Evolutionary conservation across 140 eudicot species (phyloP).

Genomic region (Ambrosia hybrid): DNA sequence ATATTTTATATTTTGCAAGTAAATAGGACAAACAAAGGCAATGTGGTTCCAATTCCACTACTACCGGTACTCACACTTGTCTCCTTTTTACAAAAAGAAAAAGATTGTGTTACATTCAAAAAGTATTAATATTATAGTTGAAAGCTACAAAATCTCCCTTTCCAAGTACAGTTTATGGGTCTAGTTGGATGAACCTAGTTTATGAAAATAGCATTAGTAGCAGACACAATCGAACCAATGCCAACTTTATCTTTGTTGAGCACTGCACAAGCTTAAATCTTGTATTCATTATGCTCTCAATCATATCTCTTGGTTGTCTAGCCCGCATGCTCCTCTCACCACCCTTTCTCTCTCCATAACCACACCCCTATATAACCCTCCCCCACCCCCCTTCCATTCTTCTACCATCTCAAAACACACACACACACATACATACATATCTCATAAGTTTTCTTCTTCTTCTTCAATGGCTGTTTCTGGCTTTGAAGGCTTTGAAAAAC

Average conservation of each 20-base stretch:
- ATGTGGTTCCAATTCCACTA: no score
- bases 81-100: not conserved
- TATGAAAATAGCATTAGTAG: conserved; percentile 25
- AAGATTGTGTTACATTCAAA: not conserved
- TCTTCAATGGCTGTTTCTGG: conserved; percentile 79
- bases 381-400: conserved; percentile 27
- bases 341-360: conserved; percentile 33
- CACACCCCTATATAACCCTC: conserved; percentile 29
- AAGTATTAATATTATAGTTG: not conserved
- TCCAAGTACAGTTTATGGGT: conserved; percentile 21
- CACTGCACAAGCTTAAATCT: conserved; percentile 43
- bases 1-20: no score
- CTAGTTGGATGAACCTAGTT: conserved; percentile 32
- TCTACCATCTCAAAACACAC: not conserved
- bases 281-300: conserved; percentile 75
- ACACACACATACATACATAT: no score
- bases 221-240: conserved; percentile 27
- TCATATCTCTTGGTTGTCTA: conserved; percentile 84
- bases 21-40: no score
- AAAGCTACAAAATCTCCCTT: conserved; percentile 19
- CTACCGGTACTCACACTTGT: no score
- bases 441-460: not conserved
- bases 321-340: conserved; percentile 65
- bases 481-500: conserved; percentile 88
- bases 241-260: conserved; percentile 33